Evolutionary conservation across 2,329 filamentous ascomycete species (phyloP), one percentile per base, ranked within the genome.

Genomic region (Exophiala sideris): DNA sequence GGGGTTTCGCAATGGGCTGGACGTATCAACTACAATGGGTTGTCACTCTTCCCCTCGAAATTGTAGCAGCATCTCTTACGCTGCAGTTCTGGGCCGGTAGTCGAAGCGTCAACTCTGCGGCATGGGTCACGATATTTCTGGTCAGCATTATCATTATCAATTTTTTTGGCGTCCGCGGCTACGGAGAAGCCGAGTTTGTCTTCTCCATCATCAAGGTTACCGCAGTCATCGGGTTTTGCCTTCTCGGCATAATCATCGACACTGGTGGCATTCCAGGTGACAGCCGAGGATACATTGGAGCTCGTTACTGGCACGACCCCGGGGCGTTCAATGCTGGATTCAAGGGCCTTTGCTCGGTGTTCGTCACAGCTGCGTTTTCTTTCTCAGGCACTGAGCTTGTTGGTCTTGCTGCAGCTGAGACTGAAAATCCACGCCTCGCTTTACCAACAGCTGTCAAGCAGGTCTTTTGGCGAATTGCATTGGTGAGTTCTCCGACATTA

Each of bases 1-100:
- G 90, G 90, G 91, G 91, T 0, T 95, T 95, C 67, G 89, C 90
- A 44, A 95, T 96, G 88, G 91, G 90, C 12, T 95, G 90, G 90
- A 95, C 95, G 79, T 88, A 70, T 71, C 83, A 78, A 24, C 4
- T 48, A 6, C 36, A 18, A 72, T 96, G 91, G 91, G 79, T 95
- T 2, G 80, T 90, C 34, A 84, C 91, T 0, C 72, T 96, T 32
- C 91, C 91, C 0, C 77, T 95, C 35, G 91, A 96, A 70, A 87
- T 96, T 52, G 89, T 95, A 58, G 88, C 90, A 2, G 91, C 90
- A 1, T 87, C 89, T 2, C 83, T 95, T 18, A 95, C 90, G 0
- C 85, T 95, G 50, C 79, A 85, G 32, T 95, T 88, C 67, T 96
- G 91, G 91, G 45, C 53, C 3, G 61, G 56, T 20, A 82, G 84